Evolutionary conservation across 441 rosid genomes (phyloP), one percentile per base, ranked within the genome.

Genomic region (Gossypium davidsonii): DNA sequence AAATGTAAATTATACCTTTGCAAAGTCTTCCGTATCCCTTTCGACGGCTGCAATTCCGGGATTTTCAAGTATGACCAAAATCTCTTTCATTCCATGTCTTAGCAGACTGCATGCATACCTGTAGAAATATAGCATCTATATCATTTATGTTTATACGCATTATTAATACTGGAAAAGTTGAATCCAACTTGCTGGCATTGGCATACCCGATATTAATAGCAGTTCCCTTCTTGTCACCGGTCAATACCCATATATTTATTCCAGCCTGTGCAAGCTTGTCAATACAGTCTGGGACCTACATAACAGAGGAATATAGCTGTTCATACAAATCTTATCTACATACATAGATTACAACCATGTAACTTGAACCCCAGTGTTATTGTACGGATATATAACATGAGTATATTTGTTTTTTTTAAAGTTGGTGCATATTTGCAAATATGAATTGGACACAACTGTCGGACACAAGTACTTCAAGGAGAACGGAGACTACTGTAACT

Each of bases 181-280:
- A 15, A 65, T 26, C 55, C 56, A 65, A 48, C 46, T 67, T 77
- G 44, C 42, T 6, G 42, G 42, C 9, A 34, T 34, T 11, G 28
- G 14, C 77, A 52, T 88, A 92, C 98, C 99, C 99, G 11, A 95
- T 91, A 83, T 95, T 95, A 67, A 95, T 79, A 0, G 98, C 99
- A 2, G 99, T 95, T 81, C 93, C 99, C 83, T 85, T 90, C 86
- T 92, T 92, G 79, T 95, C 99, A 0, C 99, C 98, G 0, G 99
- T 95, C 76, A 95, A 83, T 72, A 95, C 90, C 99, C 99, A 95
- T 81, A 95, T 79, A 80, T 85, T 85, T 42, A 95, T 83, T 46
- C 91, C 90, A 71, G 99, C 98, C 69, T 69, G 83, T n/a, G 98
- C 89, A 52, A 95, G 92, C 79, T 87, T 95, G 21, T 84, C 86